Conservation (phyloP, 1,284 basidiomycete genomes). For the Prillingera fragicola region DNA sequence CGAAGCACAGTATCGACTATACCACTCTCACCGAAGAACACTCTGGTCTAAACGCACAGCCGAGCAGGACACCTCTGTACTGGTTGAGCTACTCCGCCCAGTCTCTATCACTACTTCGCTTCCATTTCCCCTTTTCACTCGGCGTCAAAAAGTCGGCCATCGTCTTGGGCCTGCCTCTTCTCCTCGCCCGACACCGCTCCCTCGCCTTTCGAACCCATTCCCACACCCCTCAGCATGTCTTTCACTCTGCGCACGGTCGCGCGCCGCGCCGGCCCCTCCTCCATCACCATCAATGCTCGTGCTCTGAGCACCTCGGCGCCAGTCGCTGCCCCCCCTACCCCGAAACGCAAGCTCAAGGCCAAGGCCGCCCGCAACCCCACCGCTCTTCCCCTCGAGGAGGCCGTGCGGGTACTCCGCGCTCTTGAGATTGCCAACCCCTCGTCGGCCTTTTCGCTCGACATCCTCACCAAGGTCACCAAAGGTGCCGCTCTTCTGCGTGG, state of each 20-base stretch:
- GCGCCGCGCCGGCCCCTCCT: neutral
- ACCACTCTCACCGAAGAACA: no score
- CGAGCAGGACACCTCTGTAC: no score
- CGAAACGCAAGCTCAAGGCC: conserved; percentile 9
- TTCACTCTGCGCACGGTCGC: neutral
- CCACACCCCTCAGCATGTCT: conserved; percentile 1
- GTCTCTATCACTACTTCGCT: no score
- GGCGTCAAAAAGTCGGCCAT: no score
- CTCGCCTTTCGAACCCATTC: neutral
- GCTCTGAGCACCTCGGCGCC: neutral
- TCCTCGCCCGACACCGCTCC: neutral
- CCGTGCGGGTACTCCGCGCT: conserved; percentile 49
- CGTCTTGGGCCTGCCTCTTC: no score
- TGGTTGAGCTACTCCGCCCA: no score
- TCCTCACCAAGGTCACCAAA: conserved; percentile 69
- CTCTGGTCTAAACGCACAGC: no score
- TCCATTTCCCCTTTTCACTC: no score
- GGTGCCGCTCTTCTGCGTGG: conserved; percentile 76
- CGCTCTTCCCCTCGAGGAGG: conserved; percentile 35
- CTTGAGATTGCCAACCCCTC: conserved; percentile 69
- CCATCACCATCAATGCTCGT: neutral
- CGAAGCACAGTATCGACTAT: no score
- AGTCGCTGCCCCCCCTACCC: conserved; percentile 3
- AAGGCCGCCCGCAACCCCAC: conserved; percentile 21
- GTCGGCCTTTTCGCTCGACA: conserved; percentile 69